phyloP scores from a whole-genome alignment of 768 basidiomycete species.

The Sarcomyxa edulis region DNA sequence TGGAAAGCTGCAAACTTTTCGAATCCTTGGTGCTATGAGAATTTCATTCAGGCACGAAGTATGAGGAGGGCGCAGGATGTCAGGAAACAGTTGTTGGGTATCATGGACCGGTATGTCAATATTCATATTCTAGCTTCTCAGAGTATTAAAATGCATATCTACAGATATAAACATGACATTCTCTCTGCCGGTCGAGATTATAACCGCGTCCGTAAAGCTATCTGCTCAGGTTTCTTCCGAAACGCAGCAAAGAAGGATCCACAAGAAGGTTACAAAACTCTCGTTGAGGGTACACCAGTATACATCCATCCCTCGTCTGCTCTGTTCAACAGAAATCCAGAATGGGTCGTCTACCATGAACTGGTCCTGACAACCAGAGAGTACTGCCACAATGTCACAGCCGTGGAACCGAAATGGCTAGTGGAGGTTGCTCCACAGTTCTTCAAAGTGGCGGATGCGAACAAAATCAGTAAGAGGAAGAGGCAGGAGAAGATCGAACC shows the following conservation, averaged over 20 bases:
- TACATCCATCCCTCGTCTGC: slow-evolving; percentile 98
- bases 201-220: slow-evolving; percentile 89
- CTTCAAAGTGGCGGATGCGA: slow-evolving; percentile 97
- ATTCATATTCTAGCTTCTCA: background rate
- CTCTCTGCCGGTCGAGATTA: slow-evolving; percentile 88
- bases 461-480: slow-evolving; percentile 97
- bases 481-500: slow-evolving; percentile 97
- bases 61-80: slow-evolving; percentile 98
- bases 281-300: slow-evolving; percentile 96
- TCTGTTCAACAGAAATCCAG: slow-evolving; percentile 93
- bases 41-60: slow-evolving; percentile 96
- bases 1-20: slow-evolving; percentile 97
- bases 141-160: slow-evolving; percentile 10
- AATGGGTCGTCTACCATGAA: slow-evolving; percentile 96
- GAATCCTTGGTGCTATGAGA: slow-evolving; percentile 99
- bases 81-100: slow-evolving; percentile 92
- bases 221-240: slow-evolving; percentile 96
- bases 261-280: slow-evolving; percentile 96
- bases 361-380: slow-evolving; percentile 94
- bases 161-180: slow-evolving; percentile 95
- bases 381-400: slow-evolving; percentile 90
- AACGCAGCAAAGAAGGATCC: slow-evolving; percentile 99
- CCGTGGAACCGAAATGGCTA: slow-evolving; percentile 97
- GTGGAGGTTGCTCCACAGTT: slow-evolving; percentile 97
- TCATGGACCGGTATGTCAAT: slow-evolving; percentile 86